Evolutionary conservation across 352 stramenopile genomes (phyloP), one percentile per base, ranked within the genome.

Genomic region (Phytophthora fragariae): DNA sequence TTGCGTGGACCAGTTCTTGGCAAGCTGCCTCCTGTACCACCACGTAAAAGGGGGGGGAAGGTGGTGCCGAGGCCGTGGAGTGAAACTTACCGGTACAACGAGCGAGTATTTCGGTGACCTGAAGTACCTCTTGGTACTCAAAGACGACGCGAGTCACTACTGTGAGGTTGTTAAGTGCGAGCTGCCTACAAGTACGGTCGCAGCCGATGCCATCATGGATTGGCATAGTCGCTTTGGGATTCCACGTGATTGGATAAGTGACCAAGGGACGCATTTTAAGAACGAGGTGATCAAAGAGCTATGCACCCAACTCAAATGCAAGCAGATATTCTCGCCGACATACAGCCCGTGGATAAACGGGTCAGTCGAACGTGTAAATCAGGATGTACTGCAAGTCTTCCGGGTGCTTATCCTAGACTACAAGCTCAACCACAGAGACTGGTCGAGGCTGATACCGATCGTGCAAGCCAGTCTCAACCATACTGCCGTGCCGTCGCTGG

Each of bases 341-440:
- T 83, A 83, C 37, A 75, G 66, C 27, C 75, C 68, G 21, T 87
- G 72, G 66, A 69, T 75, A 0, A 84, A 83, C 54, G 76, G 76
- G 3, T 76, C 70, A 2, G 57, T 80, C 0, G 74, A 80, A 46
- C 57, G 69, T 1, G 65, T 77, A 1, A 81, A 81, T 9, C 56
- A 65, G 29, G 72, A 82, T 57, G 62, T 79, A 10, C 14, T 86
- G 15, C 76, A 84, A 75, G 75, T 79, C 8, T 17, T 82, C 29
- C 5, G 61, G 14, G 70, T 72, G 0, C 44, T 80, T 2, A 73
- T 80, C 19, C 35, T 72, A 10, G 66, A 81, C 41, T 76, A 74
- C 63, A 75, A 76, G 24, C n/a, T 83, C 14, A 63, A 52, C 47
- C 47, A 31, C 47, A 54, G 47, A 24, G 47, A 54, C 8, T 54